These are phyloP conservation scores for Echinochloa phyllopogon DNA, from an alignment of 176 grass and related monocot species.

Conservation along the genomic window DNA sequence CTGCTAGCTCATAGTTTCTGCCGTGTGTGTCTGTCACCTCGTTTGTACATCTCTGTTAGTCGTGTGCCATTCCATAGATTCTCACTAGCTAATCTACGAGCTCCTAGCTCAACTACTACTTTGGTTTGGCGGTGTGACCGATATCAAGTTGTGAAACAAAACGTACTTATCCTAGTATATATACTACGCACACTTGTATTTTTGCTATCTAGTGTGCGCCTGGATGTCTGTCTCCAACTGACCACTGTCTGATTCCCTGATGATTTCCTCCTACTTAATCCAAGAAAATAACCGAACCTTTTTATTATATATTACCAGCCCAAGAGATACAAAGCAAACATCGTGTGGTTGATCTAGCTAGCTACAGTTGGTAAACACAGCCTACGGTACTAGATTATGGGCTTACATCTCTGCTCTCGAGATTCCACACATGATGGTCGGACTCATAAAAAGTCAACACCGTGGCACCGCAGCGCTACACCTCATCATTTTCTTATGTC, in stretches of 20 bases:
- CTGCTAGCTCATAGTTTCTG: too few relatives aligned
- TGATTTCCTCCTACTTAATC: neutral
- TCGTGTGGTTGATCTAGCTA: neutral
- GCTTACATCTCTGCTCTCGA: neutral
- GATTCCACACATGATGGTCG: slow-evolving; percentile 34
- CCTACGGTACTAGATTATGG: neutral
- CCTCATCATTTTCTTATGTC: slow-evolving; percentile 27
- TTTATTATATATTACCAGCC: neutral
- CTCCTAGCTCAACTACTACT: too few relatives aligned
- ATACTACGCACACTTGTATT: neutral
- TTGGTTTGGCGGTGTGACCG: too few relatives aligned
- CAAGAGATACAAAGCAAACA: neutral
- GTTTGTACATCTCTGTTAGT: neutral
- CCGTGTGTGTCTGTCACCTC: neutral
- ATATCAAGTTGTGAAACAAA: too few relatives aligned
- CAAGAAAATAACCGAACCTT: neutral
- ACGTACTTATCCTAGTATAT: too few relatives aligned
- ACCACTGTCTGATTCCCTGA: slow-evolving; percentile 19
- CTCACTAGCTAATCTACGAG: too few relatives aligned
- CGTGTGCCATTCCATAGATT: too few relatives aligned
- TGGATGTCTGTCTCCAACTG: slow-evolving; percentile 31
- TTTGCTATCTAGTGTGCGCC: slow-evolving; percentile 1
- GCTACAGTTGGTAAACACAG: neutral
- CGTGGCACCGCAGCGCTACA: slow-evolving; percentile 10
- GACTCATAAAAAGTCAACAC: slow-evolving; percentile 29